Conservation (phyloP, 805 yeast genomes). For the Wickerhamomyces chambardii region DNA sequence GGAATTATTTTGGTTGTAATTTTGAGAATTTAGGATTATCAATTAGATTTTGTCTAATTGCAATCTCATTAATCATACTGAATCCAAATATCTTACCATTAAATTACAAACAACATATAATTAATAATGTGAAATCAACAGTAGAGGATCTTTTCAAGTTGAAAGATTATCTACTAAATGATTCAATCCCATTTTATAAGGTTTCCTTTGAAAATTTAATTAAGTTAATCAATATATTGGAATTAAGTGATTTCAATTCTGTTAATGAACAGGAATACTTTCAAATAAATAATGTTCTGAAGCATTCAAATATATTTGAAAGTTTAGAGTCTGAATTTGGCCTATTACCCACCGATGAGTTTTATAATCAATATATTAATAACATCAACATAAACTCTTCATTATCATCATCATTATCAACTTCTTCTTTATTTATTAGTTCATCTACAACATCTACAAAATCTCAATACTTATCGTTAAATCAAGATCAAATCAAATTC, state of each 20-base stretch:
- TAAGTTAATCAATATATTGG: background rate
- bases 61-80: slow-evolving; percentile 5
- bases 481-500: slow-evolving; percentile 8
- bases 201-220: slow-evolving; percentile 6
- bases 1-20: slow-evolving; percentile 2
- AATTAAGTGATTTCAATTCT: background rate
- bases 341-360: slow-evolving; percentile 13
- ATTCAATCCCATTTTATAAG: slow-evolving; percentile 9
- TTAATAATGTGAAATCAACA: slow-evolving; percentile 4
- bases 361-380: slow-evolving; percentile 11
- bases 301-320: slow-evolving; percentile 10
- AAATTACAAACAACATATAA: slow-evolving; percentile 6
- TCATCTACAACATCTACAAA: no score
- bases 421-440: no score
- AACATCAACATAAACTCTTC: slow-evolving; percentile 3
- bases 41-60: slow-evolving; percentile 1
- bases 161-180: slow-evolving; percentile 7
- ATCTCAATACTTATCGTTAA: no score
- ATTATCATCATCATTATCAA: no score
- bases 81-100: slow-evolving; percentile 8
- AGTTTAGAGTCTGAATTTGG: slow-evolving; percentile 11
- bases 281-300: slow-evolving; percentile 2
- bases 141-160: slow-evolving; percentile 6
- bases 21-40: slow-evolving; percentile 7
- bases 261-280: background rate